Evolutionary conservation across 2,329 filamentous ascomycete species (phyloP).

Genomic region (Xylaria sp.): DNA sequence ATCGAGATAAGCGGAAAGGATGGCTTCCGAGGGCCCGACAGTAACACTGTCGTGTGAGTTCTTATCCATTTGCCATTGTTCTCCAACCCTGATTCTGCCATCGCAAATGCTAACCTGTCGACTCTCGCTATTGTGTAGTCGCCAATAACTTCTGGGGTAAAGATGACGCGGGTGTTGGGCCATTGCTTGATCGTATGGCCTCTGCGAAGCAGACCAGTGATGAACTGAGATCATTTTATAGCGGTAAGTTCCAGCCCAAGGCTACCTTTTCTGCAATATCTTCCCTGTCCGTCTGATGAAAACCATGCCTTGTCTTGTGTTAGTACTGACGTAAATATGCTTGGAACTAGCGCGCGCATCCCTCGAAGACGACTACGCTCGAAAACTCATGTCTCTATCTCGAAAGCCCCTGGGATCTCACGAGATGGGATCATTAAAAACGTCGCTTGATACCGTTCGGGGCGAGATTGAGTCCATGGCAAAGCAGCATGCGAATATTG

Average conservation of each 20-base stretch:
- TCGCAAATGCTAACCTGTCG: conserved; percentile 31
- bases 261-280: background rate
- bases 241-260: conserved; percentile 56
- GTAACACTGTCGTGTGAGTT: conserved; percentile 40
- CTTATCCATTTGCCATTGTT: background rate
- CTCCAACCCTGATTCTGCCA: too few relatives aligned
- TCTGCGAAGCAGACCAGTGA: conserved; percentile 93
- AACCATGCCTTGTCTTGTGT: too few relatives aligned
- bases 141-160: conserved; percentile 99
- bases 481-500: conserved; percentile 90
- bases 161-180: conserved; percentile 93
- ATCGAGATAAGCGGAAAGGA: conserved; percentile 9
- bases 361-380: conserved; percentile 95
- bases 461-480: conserved; percentile 92
- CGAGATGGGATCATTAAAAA: conserved; percentile 81
- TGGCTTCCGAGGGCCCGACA: conserved; percentile 35
- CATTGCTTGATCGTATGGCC: conserved; percentile 92
- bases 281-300: too few relatives aligned
- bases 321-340: background rate
- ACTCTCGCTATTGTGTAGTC: conserved; percentile 58
- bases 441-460: conserved; percentile 85
- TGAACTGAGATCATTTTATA: conserved; percentile 91
- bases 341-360: conserved; percentile 74
- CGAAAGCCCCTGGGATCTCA: conserved; percentile 88
- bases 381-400: conserved; percentile 83